Evolutionary conservation across 768 basidiomycete species (phyloP), one percentile per base, ranked within the genome.

Genomic region (Tylopilus sp.): DNA sequence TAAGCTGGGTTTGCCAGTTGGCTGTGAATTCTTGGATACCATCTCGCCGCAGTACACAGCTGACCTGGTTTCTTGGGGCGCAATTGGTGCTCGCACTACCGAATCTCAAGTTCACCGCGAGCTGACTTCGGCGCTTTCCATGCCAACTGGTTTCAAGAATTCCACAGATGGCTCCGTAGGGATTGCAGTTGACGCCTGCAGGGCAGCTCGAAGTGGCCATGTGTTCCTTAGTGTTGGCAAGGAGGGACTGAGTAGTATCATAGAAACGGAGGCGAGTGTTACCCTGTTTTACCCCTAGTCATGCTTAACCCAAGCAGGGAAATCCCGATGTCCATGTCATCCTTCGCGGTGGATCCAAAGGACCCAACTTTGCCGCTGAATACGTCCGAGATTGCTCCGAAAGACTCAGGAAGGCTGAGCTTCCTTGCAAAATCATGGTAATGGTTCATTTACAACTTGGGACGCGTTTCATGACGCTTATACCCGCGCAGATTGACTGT

Each of bases 61-160:
- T 11, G 97, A 99, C 72, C 74, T 88, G 21, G 87, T 88, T 51
- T 84, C 90, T 10, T 98, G 95, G 94, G 95, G 95, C 44, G 95
- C 95, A 2, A 98, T 99, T 58, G 97, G 90, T 31, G 91, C 91
- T 12, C 80, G 91, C 13, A 94, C 93, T 12, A 95, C 94, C 1
- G 93, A 95, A 68, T 91, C 88, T 4, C 88, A 95, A 67, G 91
- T 95, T 15, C 93, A 95, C 65, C 85, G 93, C 41, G 93, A 95
- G 70, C 77, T 95, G 15, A 82, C 83, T 10, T 88, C 85, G 6
- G 90, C 85, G 2, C 75, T 95, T n/a, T 91, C 89, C 15, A 93
- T 95, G 89, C 88, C 91, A 3, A 92, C 94, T 5, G 97, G 97
- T 8, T 98, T 99, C 83, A 99, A 99, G 74, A 99, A 99, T 63